Conservation (phyloP, 345 rosid genomes). For the Noccaea bulbosa region DNA sequence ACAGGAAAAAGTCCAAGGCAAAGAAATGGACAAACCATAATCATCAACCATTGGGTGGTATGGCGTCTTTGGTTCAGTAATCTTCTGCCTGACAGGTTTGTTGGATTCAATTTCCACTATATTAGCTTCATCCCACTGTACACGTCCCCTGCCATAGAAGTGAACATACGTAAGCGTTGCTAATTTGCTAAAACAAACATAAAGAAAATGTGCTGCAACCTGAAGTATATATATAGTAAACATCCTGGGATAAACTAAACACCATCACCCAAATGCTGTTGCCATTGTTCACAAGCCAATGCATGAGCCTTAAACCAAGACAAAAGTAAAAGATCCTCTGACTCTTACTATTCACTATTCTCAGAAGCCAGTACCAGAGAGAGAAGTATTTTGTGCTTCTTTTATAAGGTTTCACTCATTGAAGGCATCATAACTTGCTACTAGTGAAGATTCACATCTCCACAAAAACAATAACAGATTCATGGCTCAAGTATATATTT, state of each 20-base stretch:
- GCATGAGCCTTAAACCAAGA: constrained; percentile 6
- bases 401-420: too few relatives aligned
- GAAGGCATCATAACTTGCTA: too few relatives aligned
- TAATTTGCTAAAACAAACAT: constrained; percentile 9
- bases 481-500: not conserved
- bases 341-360: too few relatives aligned
- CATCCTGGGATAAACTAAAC: constrained; percentile 3
- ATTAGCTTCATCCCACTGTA: constrained; percentile 85
- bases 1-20: not conserved
- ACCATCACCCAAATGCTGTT: not conserved
- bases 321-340: not conserved
- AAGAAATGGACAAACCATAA: constrained; percentile 57
- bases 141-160: constrained; percentile 58
- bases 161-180: constrained; percentile 7
- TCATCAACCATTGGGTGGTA: constrained; percentile 92
- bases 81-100: constrained; percentile 94
- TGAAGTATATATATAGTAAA: not conserved
- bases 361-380: too few relatives aligned
- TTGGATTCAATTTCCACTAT: constrained; percentile 90
- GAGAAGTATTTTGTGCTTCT: too few relatives aligned
- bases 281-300: constrained; percentile 12
- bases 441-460: too few relatives aligned
- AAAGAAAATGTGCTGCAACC: constrained; percentile 11
- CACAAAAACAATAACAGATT: not conserved
- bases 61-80: constrained; percentile 96